Evolutionary conservation across 768 basidiomycete species (phyloP).

Genomic region (Mycena alexandri): DNA sequence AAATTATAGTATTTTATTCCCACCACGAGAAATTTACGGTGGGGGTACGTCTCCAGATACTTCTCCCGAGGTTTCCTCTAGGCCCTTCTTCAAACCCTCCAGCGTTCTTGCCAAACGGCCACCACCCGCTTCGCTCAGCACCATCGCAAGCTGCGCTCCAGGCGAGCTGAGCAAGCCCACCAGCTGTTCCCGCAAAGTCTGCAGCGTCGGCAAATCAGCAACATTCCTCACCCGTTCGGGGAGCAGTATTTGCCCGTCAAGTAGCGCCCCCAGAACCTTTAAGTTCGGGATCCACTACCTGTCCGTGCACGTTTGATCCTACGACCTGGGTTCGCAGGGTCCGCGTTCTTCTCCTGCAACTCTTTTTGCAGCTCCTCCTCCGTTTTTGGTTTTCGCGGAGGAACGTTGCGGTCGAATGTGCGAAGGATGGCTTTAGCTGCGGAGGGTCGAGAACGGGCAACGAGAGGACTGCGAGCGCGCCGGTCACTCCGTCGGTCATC

Average conservation of each 20-base stretch:
- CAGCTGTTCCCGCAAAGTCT: slow-evolving; percentile 83
- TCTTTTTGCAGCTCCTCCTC: slow-evolving; percentile 63
- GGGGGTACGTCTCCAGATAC: slow-evolving; percentile 14
- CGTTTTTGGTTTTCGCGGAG: slow-evolving; percentile 67
- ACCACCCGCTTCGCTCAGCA: slow-evolving; percentile 77
- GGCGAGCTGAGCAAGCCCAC: slow-evolving; percentile 87
- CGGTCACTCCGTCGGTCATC: slow-evolving; percentile 70
- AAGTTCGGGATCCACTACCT: slow-evolving; percentile 72
- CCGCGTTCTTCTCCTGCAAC: slow-evolving; percentile 68
- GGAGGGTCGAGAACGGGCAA: slow-evolving; percentile 80
- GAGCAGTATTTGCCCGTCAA: slow-evolving; percentile 81
- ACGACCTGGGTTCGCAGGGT: slow-evolving; percentile 77
- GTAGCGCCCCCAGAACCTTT: slow-evolving; percentile 81
- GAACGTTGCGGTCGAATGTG: slow-evolving; percentile 74
- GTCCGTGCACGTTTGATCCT: slow-evolving; percentile 71
- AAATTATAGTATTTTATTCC: slow-evolving; percentile 24
- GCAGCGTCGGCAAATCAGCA: slow-evolving; percentile 81
- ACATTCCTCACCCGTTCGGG: slow-evolving; percentile 71
- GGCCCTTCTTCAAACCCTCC: slow-evolving; percentile 77
- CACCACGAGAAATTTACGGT: slow-evolving; percentile 6
- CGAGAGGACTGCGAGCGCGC: slow-evolving; percentile 74
- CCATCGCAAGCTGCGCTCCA: slow-evolving; percentile 77
- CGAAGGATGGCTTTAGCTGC: slow-evolving; percentile 75
- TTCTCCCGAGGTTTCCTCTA: slow-evolving; percentile 58
- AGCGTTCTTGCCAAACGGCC: slow-evolving; percentile 78